phyloP scores from a whole-genome alignment of 805 yeast genomes.

The Starmerella floris region DNA sequence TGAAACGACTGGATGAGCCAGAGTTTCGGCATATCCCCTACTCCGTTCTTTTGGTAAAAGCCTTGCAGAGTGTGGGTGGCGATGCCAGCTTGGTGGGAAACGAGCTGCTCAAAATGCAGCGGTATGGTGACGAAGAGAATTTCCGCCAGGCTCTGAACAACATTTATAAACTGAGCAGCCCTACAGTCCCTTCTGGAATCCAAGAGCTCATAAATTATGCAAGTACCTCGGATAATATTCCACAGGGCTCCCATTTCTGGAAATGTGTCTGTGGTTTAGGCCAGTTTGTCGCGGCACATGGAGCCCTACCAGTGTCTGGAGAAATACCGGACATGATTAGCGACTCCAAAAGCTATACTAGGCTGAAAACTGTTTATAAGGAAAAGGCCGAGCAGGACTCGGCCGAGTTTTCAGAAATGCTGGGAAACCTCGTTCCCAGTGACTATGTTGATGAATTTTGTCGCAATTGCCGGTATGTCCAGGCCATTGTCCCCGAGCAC shows the following conservation, averaged over 20 bases:
- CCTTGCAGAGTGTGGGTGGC: slow-evolving; percentile 29
- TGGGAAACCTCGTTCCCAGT: slow-evolving; percentile 23
- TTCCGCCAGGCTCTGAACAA: slow-evolving; percentile 40
- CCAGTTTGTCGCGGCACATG: slow-evolving; percentile 30
- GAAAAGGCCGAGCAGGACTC: slow-evolving; percentile 43
- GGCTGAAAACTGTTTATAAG: slow-evolving; percentile 44
- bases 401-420: slow-evolving; percentile 15
- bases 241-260: slow-evolving; percentile 39
- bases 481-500: slow-evolving; percentile 1
- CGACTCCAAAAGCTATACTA: slow-evolving; percentile 47
- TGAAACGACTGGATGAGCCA: slow-evolving; percentile 33
- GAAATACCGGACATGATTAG: slow-evolving; percentile 82
- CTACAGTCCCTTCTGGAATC: slow-evolving; percentile 16
- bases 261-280: slow-evolving; percentile 41
- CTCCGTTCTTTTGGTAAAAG: slow-evolving; percentile 46
- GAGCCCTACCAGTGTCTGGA: slow-evolving; percentile 46
- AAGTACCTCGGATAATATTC: background rate
- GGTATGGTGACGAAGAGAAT: slow-evolving; percentile 33
- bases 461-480: slow-evolving; percentile 36
- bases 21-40: slow-evolving; percentile 57
- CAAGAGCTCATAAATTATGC: slow-evolving; percentile 7
- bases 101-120: slow-evolving; percentile 31
- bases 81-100: slow-evolving; percentile 30
- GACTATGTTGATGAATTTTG: slow-evolving; percentile 38
- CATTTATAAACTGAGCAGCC: slow-evolving; percentile 33